Evolutionary conservation across 2,329 filamentous ascomycete species (phyloP), one percentile per base, ranked within the genome.

Genomic region (Alternaria alternata): DNA sequence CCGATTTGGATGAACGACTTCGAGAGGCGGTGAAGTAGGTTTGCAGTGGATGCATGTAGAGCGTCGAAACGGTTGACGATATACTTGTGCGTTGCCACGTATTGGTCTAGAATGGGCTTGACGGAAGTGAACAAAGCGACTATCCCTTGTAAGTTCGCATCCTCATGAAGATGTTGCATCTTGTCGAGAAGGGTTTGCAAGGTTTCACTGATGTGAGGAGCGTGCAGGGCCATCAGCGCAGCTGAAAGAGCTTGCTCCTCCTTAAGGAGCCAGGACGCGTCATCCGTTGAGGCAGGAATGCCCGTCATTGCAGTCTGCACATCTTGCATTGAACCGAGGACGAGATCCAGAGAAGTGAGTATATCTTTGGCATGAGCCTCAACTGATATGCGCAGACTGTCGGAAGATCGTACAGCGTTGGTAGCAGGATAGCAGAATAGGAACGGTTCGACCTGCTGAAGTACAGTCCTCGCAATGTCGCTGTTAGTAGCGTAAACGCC

Each of bases 261-360:
- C 84, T 83, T 83, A 2, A 86, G 76, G 8, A 94, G 77, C 88
- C 91, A 93, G 2, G 84, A 82, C 1, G 82, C 70, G 43, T 90
- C 87, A 34, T 92, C 88, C 1, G 82, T 81, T 1, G 89, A 86
- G 5, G 78, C 74, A 1, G 90, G 88, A 2, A 89, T 79, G 4
- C 82, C 81, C 11, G 81, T 78, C 8, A 87, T 80, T 3, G 83
- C 79, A 61, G 86, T 86, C 59, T 87, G 86, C 46, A 91, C 84
- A 64, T 89, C 87, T 75, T 97, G 93, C 48, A 96, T 84, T 1
- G 91, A 89, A 36, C 94, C 90, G 2, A 97, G 87, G 28, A 94
- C 86, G 51, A 87, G 87, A 76, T 96, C 91, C 47, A 90, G 86
- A n/a, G 91, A 82, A 1, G 79, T 85, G 38, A 91, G 86, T 2